Evolutionary conservation across 331 rosid genomes (phyloP).

Genomic region (Quercus phellos): DNA sequence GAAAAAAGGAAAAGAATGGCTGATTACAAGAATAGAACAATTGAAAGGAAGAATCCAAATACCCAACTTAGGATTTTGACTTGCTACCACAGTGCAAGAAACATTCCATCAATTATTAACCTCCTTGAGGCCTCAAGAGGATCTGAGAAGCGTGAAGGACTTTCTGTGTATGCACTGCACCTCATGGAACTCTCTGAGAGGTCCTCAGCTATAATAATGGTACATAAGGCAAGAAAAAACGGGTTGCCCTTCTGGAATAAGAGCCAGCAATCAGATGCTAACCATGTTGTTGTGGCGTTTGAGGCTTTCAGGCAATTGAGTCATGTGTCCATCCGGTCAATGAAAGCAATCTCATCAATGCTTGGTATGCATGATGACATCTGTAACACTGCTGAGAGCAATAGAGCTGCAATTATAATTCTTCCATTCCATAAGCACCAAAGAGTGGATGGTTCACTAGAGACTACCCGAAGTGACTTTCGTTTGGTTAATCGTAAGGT

Average conservation of each 20-base stretch:
- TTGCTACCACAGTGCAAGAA: constrained; percentile 60
- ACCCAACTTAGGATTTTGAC: constrained; percentile 60
- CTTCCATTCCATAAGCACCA: constrained; percentile 85
- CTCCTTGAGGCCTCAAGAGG: constrained; percentile 82
- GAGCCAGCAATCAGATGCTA: constrained; percentile 31
- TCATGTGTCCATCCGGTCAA: constrained; percentile 59
- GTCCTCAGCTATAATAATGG: constrained; percentile 77
- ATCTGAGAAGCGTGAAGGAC: constrained; percentile 41
- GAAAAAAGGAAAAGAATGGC: constrained; percentile 36
- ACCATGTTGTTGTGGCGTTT: constrained; percentile 54
- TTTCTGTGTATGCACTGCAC: constrained; percentile 78
- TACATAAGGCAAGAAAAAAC: constrained; percentile 63
- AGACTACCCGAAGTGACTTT: constrained; percentile 46
- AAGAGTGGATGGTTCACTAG: constrained; percentile 56
- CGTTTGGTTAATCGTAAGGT: constrained; percentile 57
- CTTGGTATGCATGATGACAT: constrained; percentile 71
- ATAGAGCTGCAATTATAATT: constrained; percentile 57
- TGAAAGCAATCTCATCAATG: constrained; percentile 73
- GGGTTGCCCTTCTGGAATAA: constrained; percentile 78
- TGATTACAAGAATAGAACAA: constrained; percentile 54
- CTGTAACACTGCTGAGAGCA: constrained; percentile 67
- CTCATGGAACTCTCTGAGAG: constrained; percentile 84
- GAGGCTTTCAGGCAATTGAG: constrained; percentile 71
- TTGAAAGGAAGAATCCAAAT: constrained; percentile 46
- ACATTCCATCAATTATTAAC: constrained; percentile 65